A percentile compares a stretch with the other conserved stretches of the same genome.
These are phyloP conservation scores for Macrolepiota dolichaula DNA, from an alignment of 768 basidiomycete species.

Conservation along the genomic window DNA sequence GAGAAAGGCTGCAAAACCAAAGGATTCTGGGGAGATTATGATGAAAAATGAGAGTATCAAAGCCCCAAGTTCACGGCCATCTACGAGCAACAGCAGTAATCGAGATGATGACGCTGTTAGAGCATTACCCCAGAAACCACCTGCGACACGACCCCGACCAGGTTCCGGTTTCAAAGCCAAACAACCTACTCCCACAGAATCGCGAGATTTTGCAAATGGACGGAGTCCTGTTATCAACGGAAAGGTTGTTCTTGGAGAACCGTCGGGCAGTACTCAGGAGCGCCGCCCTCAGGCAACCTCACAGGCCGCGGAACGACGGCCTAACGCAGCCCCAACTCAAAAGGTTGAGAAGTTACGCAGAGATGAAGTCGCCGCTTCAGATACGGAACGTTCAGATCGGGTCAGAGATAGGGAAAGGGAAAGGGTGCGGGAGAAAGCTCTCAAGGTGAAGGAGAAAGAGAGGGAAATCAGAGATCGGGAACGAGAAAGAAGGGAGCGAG, in stretches of 20 bases:
- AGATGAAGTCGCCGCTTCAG: conserved; percentile 3
- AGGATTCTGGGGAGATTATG: conserved; percentile 33
- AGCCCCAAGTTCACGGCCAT: conserved; percentile 15
- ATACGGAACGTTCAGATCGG: conserved; percentile 7
- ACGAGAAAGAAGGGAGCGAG: conserved; percentile 7
- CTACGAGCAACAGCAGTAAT: conserved; percentile 16
- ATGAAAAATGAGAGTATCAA: conserved; percentile 48
- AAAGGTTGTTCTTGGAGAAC: conserved; percentile 3
- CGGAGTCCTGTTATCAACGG: conserved; percentile 10
- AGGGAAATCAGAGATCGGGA: neutral
- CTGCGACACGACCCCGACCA: conserved; percentile 8
- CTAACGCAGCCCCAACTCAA: neutral
- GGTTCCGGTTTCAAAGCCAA: conserved; percentile 15
- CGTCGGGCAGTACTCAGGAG: neutral
- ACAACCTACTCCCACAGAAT: conserved; percentile 7
- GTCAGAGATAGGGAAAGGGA: conserved; percentile 19
- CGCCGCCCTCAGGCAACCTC: neutral
- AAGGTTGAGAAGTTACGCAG: conserved; percentile 2
- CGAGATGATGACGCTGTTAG: conserved; percentile 13
- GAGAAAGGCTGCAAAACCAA: conserved; percentile 43
- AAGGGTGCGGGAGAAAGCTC: conserved; percentile 7
- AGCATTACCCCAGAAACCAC: conserved; percentile 3
- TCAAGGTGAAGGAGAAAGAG: conserved; percentile 21
- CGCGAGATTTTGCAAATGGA: neutral
- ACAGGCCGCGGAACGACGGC: neutral